Conservation (phyloP, 2,329 filamentous ascomycete species). For the Corinectria fuckeliana region DNA sequence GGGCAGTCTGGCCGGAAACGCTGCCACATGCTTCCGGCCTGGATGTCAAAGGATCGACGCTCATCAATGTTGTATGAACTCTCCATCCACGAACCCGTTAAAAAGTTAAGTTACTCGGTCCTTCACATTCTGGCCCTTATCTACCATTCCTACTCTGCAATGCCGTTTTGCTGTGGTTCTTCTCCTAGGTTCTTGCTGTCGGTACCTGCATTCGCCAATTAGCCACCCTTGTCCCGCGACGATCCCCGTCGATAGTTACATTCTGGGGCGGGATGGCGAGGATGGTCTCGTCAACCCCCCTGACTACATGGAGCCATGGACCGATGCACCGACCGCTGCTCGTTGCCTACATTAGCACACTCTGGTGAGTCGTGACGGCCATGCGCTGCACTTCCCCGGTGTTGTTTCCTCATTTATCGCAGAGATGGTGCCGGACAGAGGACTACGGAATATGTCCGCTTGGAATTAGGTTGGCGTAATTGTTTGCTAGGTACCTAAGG, state of each 20-base stretch:
- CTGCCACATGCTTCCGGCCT: slow-evolving; percentile 16
- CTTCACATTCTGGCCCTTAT: background rate
- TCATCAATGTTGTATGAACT: background rate
- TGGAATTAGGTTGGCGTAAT: background rate
- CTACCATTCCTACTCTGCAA: background rate
- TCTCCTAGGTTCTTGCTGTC: background rate
- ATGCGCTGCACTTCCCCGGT: slow-evolving; percentile 10
- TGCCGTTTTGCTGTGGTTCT: background rate
- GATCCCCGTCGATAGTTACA: slow-evolving; percentile 20
- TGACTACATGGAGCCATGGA: slow-evolving; percentile 7
- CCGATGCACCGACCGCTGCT: slow-evolving; percentile 8
- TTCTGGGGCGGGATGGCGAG: slow-evolving; percentile 8
- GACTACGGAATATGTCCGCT: background rate
- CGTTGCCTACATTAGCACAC: slow-evolving; percentile 15
- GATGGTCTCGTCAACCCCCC: slow-evolving; percentile 10
- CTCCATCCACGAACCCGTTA: background rate
- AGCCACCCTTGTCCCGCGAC: slow-evolving; percentile 18
- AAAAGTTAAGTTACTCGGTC: background rate
- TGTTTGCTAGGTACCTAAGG: background rate
- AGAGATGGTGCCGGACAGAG: background rate
- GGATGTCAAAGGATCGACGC: background rate
- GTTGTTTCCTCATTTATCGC: slow-evolving; percentile 2
- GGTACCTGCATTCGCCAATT: slow-evolving; percentile 22
- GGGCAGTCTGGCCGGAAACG: slow-evolving; percentile 17
- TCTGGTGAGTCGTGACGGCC: slow-evolving; percentile 6